Conservation (phyloP, 495 filamentous ascomycete species). For the Penicillium soppii region DNA sequence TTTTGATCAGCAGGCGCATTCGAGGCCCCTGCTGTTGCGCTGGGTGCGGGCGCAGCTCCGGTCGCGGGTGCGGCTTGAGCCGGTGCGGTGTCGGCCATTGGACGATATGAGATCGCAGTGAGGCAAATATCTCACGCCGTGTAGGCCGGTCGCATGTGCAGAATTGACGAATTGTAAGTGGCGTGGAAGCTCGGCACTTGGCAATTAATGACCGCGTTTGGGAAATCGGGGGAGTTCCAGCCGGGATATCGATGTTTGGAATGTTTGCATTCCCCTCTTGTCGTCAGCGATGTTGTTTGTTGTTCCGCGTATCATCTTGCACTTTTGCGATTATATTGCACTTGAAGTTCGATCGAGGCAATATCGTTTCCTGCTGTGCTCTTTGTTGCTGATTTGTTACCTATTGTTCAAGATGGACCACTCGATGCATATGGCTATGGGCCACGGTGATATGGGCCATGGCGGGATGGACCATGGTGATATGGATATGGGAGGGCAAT, state of each 20-base stretch:
- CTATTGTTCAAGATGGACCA: slow-evolving; percentile 30
- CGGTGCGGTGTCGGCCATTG: slow-evolving; percentile 56
- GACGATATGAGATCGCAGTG: neutral
- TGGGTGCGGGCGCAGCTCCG: slow-evolving; percentile 18
- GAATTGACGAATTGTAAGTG: neutral
- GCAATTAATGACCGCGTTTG: slow-evolving; percentile 12
- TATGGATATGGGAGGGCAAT: slow-evolving; percentile 62
- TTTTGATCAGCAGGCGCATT: slow-evolving; percentile 34
- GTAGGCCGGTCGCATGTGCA: neutral
- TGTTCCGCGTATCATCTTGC: neutral
- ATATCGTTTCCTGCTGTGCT: neutral
- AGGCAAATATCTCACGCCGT: neutral
- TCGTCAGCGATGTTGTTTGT: slow-evolving; percentile 10
- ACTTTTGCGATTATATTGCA: neutral
- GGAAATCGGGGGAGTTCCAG: slow-evolving; percentile 12
- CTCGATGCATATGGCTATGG: slow-evolving; percentile 47
- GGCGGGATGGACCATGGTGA: slow-evolving; percentile 47
- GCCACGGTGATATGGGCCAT: slow-evolving; percentile 44
- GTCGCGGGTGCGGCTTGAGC: slow-evolving; percentile 28
- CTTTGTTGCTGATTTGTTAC: neutral
- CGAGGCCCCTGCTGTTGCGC: slow-evolving; percentile 24
- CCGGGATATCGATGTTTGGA: slow-evolving; percentile 40
- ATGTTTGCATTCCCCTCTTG: slow-evolving; percentile 37
- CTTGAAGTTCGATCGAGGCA: neutral
- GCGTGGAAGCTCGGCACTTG: neutral